Evolutionary conservation across 805 yeast species (phyloP), one percentile per base, ranked within the genome.

Genomic region (Millerago galiae): DNA sequence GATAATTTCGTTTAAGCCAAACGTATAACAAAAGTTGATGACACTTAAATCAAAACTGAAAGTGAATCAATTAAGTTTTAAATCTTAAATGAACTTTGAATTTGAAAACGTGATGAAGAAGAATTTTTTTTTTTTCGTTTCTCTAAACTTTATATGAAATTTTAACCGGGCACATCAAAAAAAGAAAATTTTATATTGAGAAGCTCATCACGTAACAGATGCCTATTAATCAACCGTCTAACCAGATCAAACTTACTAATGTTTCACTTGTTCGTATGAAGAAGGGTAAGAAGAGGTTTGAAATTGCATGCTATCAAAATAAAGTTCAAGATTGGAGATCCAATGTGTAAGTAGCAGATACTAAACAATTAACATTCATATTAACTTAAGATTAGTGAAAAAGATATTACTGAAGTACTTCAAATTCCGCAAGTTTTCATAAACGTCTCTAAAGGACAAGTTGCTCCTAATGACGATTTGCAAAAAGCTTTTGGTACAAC

Each of bases 311-410:
- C 58, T 93, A 93, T 61, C 96, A 87, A 58, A 93, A 93, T 56
- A 93, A 93, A 59, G 96, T 93, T 5, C 98, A 91, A 61, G 99
- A 93, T 61, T 93, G 89, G 79, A 72, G 97, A 53, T 74, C 77
- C 47, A 85, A 83, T 45, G 79, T 86, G 60, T 66, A 53, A 43
- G 68, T 55, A 7, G 10, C 10, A 6, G 7, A n/a, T 24, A 25
- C 16, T 4, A 7, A 13, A 8, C 25, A 11, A 14, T n/a, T 8
- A 15, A 14, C 34, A 51, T 55, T 40, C 60, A 35, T 44, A 43
- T 28, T 12, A 12, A 16, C 5, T 8, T 29, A 12, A 8, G 10
- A 29, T 7, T 16, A 51, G 69, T 7, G 99, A 93, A 58, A 91
- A 87, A 52, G 96, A 93, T 59, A 61, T 93, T 8, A 98, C 93